These are phyloP conservation scores for Biscogniauxia sp. DNA, from an alignment of 2,329 filamentous ascomycete genomes.

Conservation along the genomic window DNA sequence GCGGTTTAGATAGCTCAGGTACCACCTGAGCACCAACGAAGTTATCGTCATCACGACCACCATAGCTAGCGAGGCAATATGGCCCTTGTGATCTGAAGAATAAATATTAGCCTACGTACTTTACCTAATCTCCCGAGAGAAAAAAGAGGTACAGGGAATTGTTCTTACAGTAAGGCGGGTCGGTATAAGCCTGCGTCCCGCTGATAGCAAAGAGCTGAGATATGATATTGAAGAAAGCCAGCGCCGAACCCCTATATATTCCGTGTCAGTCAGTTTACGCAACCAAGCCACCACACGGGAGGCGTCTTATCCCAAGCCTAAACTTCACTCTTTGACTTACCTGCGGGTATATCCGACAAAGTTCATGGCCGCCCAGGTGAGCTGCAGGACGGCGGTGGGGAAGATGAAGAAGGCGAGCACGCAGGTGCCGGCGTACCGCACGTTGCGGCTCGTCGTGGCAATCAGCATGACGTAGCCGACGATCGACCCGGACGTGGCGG, in stretches of 20 bases:
- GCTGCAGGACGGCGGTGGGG: slow-evolving; percentile 20
- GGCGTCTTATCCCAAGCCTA: too few relatives aligned
- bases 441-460: slow-evolving; percentile 15
- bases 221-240: slow-evolving; percentile 23
- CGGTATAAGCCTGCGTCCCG: slow-evolving; percentile 24
- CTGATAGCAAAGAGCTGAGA: slow-evolving; percentile 22
- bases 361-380: slow-evolving; percentile 26
- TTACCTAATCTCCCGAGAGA: not conserved
- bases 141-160: not conserved
- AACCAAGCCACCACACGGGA: not conserved
- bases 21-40: slow-evolving; percentile 13
- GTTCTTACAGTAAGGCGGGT: slow-evolving; percentile 22
- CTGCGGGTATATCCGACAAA: slow-evolving; percentile 27
- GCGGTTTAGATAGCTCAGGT: slow-evolving; percentile 17
- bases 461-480: slow-evolving; percentile 23
- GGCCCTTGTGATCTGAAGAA: slow-evolving; percentile 16
- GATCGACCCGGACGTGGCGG: slow-evolving; percentile 11
- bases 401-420: slow-evolving; percentile 22
- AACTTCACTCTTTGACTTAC: slow-evolving; percentile 3
- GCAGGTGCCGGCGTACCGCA: slow-evolving; percentile 23
- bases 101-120: slow-evolving; percentile 13
- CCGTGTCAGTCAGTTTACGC: not conserved
- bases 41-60: slow-evolving; percentile 15
- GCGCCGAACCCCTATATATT: slow-evolving; percentile 16
- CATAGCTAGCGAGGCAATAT: slow-evolving; percentile 16